Base-by-base conservation (phyloP, 345 rosid species). In the Eucalyptus grandis region DNA sequence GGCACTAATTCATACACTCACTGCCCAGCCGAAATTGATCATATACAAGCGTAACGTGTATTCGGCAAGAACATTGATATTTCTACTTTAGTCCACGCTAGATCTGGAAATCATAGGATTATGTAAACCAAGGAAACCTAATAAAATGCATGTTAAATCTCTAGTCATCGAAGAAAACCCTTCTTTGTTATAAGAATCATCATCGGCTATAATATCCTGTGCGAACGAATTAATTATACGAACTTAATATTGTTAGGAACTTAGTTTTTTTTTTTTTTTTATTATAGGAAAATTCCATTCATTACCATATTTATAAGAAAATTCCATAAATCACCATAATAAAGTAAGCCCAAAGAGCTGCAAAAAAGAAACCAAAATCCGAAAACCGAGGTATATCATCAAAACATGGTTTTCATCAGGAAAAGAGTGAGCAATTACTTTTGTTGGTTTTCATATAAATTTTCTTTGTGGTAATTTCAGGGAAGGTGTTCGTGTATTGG, bases 401-500 rank as follows among this genome's bases (percentile, higher is more conserved):
- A 13, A 13, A 62, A 27, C 31, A 62, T 62, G 58, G 58, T 53
- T 53, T 53, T 53, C 58, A 53, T 53, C 21, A 53, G 58, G 26
- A 53, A 53, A 21, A 21, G 58, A 53, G 58, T 53, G 58, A 5
- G 5, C 58, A 53, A 49, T 65, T 19, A 53, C 58, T 53, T 53
- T 53, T 21, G 58, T 8, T 53, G 11, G 58, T 53, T 53, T 53
- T 53, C 58, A 53, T 19, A 53, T 53, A 19, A 53, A 3, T 53
- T 53, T 53, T 87, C 15, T 17, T 15, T 19, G 37, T 30, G 19
- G 77, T 53, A 13, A 30, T 53, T 88, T 91, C 96, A 97, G 99
- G 99, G 90, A 98, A 96, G 91, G 96, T 96, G 90, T 97, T 98
- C 93, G 89, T 94, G 16, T 98, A 97, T 93, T 98, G 99, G 99